Evolutionary conservation across 1,284 basidiomycete genomes (phyloP).

Genomic region (Pseudozyma tsukubaensis): DNA sequence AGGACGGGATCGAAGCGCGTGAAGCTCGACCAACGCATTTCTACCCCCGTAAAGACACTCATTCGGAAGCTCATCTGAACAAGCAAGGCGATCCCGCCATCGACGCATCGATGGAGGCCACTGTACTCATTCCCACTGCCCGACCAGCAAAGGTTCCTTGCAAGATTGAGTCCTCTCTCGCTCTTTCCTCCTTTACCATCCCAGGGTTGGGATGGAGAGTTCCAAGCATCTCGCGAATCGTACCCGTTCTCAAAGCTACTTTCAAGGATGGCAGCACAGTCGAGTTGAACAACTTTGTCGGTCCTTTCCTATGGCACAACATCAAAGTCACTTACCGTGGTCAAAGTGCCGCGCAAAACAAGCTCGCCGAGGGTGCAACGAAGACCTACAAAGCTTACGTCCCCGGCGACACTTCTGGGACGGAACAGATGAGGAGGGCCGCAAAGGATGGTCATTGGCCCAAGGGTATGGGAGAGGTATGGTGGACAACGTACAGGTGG

Average conservation of each 20-base stretch:
- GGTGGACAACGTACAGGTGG: slow-evolving; percentile 58
- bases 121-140: slow-evolving; percentile 48
- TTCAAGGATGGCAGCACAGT: slow-evolving; percentile 46
- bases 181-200: slow-evolving; percentile 13
- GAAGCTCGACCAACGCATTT: slow-evolving; percentile 39
- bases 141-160: slow-evolving; percentile 50
- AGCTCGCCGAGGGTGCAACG: slow-evolving; percentile 25
- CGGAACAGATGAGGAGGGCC: slow-evolving; percentile 49
- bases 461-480: slow-evolving; percentile 40
- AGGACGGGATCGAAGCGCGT: slow-evolving; percentile 46
- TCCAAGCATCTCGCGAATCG: slow-evolving; percentile 8
- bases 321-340: slow-evolving; percentile 48
- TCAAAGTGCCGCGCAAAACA: slow-evolving; percentile 16
- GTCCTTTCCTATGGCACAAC: slow-evolving; percentile 47
- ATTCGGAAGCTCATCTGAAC: slow-evolving; percentile 41
- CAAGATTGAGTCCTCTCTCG: slow-evolving; percentile 37
- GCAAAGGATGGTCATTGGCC: slow-evolving; percentile 56
- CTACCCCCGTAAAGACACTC: slow-evolving; percentile 15
- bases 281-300: slow-evolving; percentile 49
- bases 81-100: slow-evolving; percentile 45
- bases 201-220: slow-evolving; percentile 20
- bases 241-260: slow-evolving; percentile 27
- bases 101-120: slow-evolving; percentile 34
- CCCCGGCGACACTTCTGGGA: slow-evolving; percentile 25
- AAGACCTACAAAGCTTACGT: slow-evolving; percentile 43